Evolutionary conservation across 2,329 filamentous ascomycete species (phyloP), one percentile per base, ranked within the genome.

Genomic region (Monosporascus sp.): DNA sequence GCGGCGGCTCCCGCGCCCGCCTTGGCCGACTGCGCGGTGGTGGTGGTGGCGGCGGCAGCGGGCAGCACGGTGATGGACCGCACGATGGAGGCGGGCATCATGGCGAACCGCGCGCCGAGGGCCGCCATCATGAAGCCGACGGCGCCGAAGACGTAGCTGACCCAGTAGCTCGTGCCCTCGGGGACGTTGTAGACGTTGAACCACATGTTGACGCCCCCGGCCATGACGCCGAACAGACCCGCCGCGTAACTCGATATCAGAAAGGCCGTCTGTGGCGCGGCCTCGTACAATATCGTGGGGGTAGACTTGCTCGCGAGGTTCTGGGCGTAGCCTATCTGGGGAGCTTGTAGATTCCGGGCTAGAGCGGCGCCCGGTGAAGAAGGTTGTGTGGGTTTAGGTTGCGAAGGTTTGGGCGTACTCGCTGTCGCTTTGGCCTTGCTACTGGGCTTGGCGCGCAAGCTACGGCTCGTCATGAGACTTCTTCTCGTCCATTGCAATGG

Each of bases 251-350:
- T 82, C 46, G 81, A 79, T 59, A 81, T 64, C 56, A 86, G 77
- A 67, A 84, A 86, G 69, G 77, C 76, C 52, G 79, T 79, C 62
- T 88, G 84, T 1, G 83, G 83, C 15, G 83, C 82, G 1, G 80
- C 79, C 61, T 85, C 75, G 72, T 88, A 90, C 44, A 90, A 74
- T 3, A 80, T 68, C 7, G 85, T 83, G 5, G 80, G 75, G 2
- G 74, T 70, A n/a, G 75, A 63, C 57, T 81, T 80, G 53, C 73
- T 72, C 15, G 81, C 79, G 38, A 89, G 75, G 54, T 75, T 77
- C 55, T 77, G 77, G 61, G 77, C 75, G 69, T 78, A 83, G 70
- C 74, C 61, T 72, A 75, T 63, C 61, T 60, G 51, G 60, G 68
- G 39, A 60, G 62, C 8, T 61, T 57, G 52, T 54, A 55, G 50